Conservation (phyloP, 2,329 filamentous ascomycete species). For the Aspergillus sp. region DNA sequence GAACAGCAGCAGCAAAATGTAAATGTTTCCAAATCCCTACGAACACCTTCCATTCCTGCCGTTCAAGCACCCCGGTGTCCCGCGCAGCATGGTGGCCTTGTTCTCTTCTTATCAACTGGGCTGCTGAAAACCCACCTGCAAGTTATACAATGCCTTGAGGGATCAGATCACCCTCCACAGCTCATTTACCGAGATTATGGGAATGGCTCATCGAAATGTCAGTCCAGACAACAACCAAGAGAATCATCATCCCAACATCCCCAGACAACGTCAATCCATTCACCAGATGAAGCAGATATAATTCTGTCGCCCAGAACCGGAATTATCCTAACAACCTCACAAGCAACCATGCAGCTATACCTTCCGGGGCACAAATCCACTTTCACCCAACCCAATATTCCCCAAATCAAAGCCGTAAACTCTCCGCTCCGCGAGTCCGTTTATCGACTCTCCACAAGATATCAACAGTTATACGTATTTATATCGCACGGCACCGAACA, state of each 20-base stretch:
- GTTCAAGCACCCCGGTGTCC: slow-evolving; percentile 24
- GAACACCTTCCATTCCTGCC: slow-evolving; percentile 1
- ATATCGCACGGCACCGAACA: slow-evolving; percentile 47
- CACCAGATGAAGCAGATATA: slow-evolving; percentile 58
- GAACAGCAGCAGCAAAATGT: neutral
- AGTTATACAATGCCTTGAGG: slow-evolving; percentile 22
- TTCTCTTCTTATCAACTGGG: slow-evolving; percentile 24
- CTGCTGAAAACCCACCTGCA: slow-evolving; percentile 28
- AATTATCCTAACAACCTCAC: slow-evolving; percentile 68
- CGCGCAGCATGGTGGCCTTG: slow-evolving; percentile 22
- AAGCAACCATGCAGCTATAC: slow-evolving; percentile 70
- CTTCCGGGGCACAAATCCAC: slow-evolving; percentile 59
- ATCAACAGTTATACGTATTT: slow-evolving; percentile 68
- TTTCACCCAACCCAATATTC: neutral
- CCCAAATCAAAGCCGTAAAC: slow-evolving; percentile 27
- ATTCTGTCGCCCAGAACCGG: slow-evolving; percentile 68
- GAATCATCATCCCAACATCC: neutral
- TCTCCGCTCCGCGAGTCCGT: slow-evolving; percentile 59
- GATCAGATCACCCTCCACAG: slow-evolving; percentile 4
- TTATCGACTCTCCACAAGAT: slow-evolving; percentile 54
- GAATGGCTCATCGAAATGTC: neutral
- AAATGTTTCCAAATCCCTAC: neutral
- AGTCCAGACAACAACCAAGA: neutral
- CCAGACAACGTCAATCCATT: neutral
- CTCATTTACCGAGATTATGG: slow-evolving; percentile 29